Percentiles rank a stretch among this genome's conserved stretches.
Conservation (phyloP, 257 asterid species). For the Leonotis leonurus region DNA sequence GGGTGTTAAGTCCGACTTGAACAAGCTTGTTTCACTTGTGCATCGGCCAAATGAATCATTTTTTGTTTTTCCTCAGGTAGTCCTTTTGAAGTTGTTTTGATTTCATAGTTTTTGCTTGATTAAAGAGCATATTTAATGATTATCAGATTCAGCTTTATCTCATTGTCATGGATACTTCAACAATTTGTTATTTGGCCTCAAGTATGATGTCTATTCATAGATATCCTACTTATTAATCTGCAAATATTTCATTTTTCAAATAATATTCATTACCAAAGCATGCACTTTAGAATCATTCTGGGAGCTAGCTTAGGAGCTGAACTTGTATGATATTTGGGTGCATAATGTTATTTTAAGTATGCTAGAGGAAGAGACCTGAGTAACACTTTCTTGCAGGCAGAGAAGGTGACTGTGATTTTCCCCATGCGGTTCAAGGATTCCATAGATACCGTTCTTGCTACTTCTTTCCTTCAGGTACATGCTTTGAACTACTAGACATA, state of each 20-base stretch:
- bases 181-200: not conserved
- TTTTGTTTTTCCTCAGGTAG: constrained; percentile 83
- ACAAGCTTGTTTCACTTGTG: constrained; percentile 63
- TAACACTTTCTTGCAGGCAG: constrained; percentile 43
- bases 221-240: constrained; percentile 8
- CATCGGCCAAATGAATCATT: constrained; percentile 96
- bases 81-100: not conserved
- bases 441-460: constrained; percentile 72
- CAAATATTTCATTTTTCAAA: not conserved
- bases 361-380: constrained; percentile 14
- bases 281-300: constrained; percentile 7
- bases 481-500: not conserved
- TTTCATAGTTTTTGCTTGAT: no score
- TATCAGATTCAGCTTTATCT: no score
- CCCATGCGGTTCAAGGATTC: constrained; percentile 95
- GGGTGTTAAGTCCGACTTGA: constrained; percentile 46
- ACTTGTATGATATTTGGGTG: no score
- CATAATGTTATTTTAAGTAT: not conserved
- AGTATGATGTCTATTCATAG: not conserved
- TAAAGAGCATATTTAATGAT: no score
- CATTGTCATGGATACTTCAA: not conserved
- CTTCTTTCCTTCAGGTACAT: constrained; percentile 86
- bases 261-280: not conserved
- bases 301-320: no score
- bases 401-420: constrained; percentile 63